Evolutionary conservation across 2,329 filamentous ascomycete genomes (phyloP).

Genomic region (Colletotrichum lentis): DNA sequence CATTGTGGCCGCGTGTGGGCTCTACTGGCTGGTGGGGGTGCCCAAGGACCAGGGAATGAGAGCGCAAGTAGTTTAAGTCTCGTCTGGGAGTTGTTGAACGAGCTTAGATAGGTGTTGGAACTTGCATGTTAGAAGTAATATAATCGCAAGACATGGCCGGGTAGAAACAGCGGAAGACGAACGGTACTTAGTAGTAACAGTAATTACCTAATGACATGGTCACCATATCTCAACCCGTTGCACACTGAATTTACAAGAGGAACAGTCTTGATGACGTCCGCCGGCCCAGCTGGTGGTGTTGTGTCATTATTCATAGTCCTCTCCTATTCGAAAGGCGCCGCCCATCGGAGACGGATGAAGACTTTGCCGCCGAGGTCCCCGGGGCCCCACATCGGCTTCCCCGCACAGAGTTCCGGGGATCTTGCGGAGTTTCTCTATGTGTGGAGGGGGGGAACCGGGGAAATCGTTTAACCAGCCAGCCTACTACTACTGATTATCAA

Average conservation of each 20-base stretch:
- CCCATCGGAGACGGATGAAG: slow-evolving; percentile 11
- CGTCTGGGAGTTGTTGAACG: too few relatives aligned
- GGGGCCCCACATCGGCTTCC: slow-evolving; percentile 6
- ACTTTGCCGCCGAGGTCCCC: slow-evolving; percentile 5
- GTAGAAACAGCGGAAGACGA: rapidly evolving
- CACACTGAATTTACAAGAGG: too few relatives aligned
- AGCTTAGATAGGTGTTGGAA: not conserved
- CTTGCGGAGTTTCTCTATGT: not conserved
- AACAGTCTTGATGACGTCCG: too few relatives aligned
- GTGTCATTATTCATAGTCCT: too few relatives aligned
- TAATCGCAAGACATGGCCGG: not conserved
- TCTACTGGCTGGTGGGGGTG: slow-evolving; percentile 55
- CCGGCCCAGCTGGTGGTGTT: too few relatives aligned
- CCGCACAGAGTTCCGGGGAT: not conserved
- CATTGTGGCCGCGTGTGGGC: slow-evolving; percentile 55
- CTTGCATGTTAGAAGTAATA: too few relatives aligned
- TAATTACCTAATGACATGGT: too few relatives aligned
- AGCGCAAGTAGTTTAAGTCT: not conserved
- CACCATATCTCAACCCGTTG: too few relatives aligned
- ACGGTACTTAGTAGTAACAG: not conserved
- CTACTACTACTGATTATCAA: not conserved
- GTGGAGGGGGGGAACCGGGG: not conserved
- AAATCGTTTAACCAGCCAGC: slow-evolving; percentile 7
- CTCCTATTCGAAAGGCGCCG: not conserved
- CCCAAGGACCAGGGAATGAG: slow-evolving; percentile 39